phyloP scores from a whole-genome alignment of 495 filamentous ascomycete species.

The Amniculicola lignicola region DNA sequence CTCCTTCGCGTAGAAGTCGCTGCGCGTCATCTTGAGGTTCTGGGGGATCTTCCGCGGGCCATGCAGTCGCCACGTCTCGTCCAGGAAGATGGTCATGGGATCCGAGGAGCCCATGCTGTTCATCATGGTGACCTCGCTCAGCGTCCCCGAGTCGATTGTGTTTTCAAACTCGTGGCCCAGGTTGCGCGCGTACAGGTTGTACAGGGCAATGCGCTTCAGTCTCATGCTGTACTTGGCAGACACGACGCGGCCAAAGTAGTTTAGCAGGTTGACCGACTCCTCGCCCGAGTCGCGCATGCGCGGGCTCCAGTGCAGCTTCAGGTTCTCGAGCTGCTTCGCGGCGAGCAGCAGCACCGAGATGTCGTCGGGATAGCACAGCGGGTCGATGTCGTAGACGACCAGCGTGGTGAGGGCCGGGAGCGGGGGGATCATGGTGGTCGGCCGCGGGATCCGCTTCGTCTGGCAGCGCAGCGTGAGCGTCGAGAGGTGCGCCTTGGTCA shows the following conservation, averaged over 20 bases:
- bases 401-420: slow-evolving; percentile 55
- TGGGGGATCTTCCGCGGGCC: slow-evolving; percentile 27
- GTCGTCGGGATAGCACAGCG: slow-evolving; percentile 64
- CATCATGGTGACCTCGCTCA: slow-evolving; percentile 54
- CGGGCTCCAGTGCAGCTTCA: slow-evolving; percentile 59
- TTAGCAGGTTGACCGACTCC: slow-evolving; percentile 52
- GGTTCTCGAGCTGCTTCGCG: slow-evolving; percentile 52
- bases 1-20: slow-evolving; percentile 44
- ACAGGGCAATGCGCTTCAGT: slow-evolving; percentile 51
- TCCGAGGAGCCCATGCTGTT: slow-evolving; percentile 47
- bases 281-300: slow-evolving; percentile 60
- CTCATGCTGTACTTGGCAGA: slow-evolving; percentile 46
- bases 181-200: slow-evolving; percentile 58
- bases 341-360: slow-evolving; percentile 55
- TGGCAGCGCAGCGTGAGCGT: slow-evolving; percentile 57
- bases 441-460: slow-evolving; percentile 55
- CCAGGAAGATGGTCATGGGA: slow-evolving; percentile 54
- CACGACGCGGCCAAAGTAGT: slow-evolving; percentile 57
- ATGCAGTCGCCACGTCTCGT: slow-evolving; percentile 50
- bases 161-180: slow-evolving; percentile 44
- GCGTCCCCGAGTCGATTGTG: slow-evolving; percentile 40
- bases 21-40: slow-evolving; percentile 42
- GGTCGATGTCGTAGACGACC: slow-evolving; percentile 59
- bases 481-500: slow-evolving; percentile 49
- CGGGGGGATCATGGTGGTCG: slow-evolving; percentile 55